These are phyloP conservation scores for Fusarium sp. DNA, from an alignment of 2,329 filamentous ascomycete species.

Conservation along the genomic window DNA sequence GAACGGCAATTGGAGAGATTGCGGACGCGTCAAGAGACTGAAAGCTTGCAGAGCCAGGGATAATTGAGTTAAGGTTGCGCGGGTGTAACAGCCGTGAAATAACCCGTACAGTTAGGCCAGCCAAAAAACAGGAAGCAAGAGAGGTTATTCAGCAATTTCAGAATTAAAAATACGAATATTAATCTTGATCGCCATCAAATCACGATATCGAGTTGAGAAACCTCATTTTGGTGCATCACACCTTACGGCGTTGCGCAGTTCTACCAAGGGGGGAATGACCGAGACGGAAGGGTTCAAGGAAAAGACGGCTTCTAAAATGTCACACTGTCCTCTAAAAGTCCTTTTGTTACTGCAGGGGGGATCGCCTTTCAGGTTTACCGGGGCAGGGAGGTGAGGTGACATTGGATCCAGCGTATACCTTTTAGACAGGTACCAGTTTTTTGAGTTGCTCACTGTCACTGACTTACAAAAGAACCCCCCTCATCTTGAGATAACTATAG, in stretches of 20 bases:
- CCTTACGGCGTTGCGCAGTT: neutral
- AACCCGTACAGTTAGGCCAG: neutral
- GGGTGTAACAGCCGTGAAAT: neutral
- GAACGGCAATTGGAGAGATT: conserved; percentile 2
- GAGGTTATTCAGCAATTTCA: neutral
- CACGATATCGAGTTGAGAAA: neutral
- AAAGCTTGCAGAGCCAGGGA: conserved; percentile 6
- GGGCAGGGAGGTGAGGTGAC: conserved; percentile 4
- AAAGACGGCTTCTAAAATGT: neutral
- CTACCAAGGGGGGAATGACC: neutral
- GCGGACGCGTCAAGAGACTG: neutral
- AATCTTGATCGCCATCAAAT: neutral
- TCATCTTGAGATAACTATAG: neutral
- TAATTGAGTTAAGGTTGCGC: conserved; percentile 16
- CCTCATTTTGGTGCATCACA: neutral
- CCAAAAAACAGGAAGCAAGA: neutral
- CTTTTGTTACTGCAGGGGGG: conserved; percentile 24
- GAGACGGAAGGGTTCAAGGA: neutral
- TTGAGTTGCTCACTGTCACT: neutral
- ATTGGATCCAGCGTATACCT: conserved; percentile 1
- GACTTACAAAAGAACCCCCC: conserved; percentile 8
- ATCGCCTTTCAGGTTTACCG: conserved; percentile 11
- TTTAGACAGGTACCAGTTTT: neutral
- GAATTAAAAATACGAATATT: neutral
- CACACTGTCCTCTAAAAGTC: conserved; percentile 19